These are phyloP conservation scores for Scheffersomyces coipomensis DNA, from an alignment of 805 yeast species.

Conservation along the genomic window DNA sequence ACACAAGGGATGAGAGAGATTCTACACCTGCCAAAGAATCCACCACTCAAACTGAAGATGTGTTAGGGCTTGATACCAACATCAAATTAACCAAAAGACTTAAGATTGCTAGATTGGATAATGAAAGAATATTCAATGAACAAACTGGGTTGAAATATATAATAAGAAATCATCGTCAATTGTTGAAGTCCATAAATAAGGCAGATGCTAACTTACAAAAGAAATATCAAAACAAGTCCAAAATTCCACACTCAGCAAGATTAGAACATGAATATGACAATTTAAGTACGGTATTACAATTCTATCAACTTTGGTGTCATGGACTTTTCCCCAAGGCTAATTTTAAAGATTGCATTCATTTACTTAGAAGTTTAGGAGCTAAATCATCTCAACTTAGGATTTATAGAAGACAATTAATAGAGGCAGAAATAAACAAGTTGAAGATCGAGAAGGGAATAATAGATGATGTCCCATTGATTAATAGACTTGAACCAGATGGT, in stretches of 20 bases:
- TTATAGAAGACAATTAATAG: constrained; percentile 28
- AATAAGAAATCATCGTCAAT: constrained; percentile 25
- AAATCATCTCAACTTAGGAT: constrained; percentile 34
- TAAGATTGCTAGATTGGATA: constrained; percentile 37
- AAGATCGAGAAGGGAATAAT: constrained; percentile 35
- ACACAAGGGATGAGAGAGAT: background rate
- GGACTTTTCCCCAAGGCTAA: constrained; percentile 75
- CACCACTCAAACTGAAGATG: constrained; percentile 15
- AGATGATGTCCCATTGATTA: constrained; percentile 19
- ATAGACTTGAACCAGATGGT: background rate
- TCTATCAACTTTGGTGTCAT: constrained; percentile 47
- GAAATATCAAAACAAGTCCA: background rate
- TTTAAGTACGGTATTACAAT: constrained; percentile 33
- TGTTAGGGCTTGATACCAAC: constrained; percentile 34
- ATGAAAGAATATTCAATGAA: constrained; percentile 33
- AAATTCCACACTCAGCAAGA: constrained; percentile 10
- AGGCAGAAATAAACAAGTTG: constrained; percentile 23
- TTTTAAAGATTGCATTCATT: constrained; percentile 63
- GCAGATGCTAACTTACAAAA: constrained; percentile 21
- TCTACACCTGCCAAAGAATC: background rate
- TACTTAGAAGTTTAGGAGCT: constrained; percentile 50
- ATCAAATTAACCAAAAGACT: constrained; percentile 30
- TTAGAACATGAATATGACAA: constrained; percentile 34
- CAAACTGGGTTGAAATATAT: constrained; percentile 33
- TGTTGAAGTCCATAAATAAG: constrained; percentile 21